phyloP scores from a whole-genome alignment of 306 rosid genomes.

The Cucurbita pepo region DNA sequence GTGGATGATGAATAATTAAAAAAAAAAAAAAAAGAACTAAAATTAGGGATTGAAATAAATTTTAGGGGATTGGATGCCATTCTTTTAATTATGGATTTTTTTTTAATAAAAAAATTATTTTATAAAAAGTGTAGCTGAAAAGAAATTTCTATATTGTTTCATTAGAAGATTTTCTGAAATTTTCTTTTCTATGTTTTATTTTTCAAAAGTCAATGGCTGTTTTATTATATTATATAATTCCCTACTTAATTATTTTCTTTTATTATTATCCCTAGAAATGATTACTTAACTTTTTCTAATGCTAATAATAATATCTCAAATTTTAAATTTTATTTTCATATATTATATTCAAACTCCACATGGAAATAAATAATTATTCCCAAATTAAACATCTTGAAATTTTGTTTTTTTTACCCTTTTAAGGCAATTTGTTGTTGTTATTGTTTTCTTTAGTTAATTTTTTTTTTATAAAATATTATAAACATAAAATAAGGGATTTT shows the following conservation, averaged over 20 bases:
- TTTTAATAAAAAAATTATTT: neutral
- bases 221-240: neutral
- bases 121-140: neutral
- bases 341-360: neutral
- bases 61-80: neutral
- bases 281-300: neutral
- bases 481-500: neutral
- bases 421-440: neutral
- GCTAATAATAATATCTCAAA: neutral
- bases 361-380: neutral
- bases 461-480: neutral
- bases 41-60: neutral
- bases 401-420: too few species aligned
- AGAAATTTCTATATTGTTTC: neutral
- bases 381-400: neutral
- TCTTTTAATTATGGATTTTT: neutral
- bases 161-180: neutral
- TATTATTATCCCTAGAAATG: neutral
- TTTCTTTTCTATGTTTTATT: neutral
- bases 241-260: neutral
- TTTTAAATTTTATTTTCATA: neutral
- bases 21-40: neutral
- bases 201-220: neutral
- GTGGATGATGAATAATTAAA: neutral
- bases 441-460: too few species aligned